Evolutionary conservation across 2,329 filamentous ascomycete species (phyloP).

Genomic region (Blastomyces emzantsi): DNA sequence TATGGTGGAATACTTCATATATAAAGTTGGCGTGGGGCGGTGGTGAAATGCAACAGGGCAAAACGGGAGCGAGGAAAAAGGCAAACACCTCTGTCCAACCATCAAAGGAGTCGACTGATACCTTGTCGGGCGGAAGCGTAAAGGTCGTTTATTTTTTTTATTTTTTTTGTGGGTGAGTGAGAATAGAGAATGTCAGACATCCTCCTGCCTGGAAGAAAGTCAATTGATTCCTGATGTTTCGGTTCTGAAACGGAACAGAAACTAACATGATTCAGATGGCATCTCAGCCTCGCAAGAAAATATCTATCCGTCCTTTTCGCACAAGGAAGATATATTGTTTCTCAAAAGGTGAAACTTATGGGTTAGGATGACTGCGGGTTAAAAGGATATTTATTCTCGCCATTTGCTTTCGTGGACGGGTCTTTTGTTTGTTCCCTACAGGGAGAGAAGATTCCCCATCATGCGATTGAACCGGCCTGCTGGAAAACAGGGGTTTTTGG

Average conservation of each 20-base stretch:
- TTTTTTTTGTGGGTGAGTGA: not conserved
- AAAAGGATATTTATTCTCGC: not conserved
- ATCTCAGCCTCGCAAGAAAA: not conserved
- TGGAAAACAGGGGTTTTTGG: not conserved
- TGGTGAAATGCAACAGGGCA: too few relatives aligned
- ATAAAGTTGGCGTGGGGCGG: too few relatives aligned
- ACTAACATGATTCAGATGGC: not conserved
- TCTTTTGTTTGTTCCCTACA: not conserved
- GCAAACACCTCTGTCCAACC: not conserved
- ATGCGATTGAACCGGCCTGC: too few relatives aligned
- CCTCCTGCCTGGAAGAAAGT: not conserved
- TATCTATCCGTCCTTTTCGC: not conserved
- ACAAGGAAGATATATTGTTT: not conserved
- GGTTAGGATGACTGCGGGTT: not conserved
- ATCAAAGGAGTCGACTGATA: not conserved
- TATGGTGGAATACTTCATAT: too few relatives aligned
- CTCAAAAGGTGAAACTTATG: not conserved
- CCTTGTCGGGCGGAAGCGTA: too few relatives aligned
- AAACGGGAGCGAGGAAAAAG: too few relatives aligned
- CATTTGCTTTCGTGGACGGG: not conserved
- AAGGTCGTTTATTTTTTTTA: too few relatives aligned
- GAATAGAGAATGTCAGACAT: not conserved
- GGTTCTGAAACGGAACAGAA: not conserved
- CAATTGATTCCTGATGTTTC: not conserved
- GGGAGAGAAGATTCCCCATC: not conserved